Evolutionary conservation across 2,329 filamentous ascomycete species (phyloP).

Genomic region (Niveomyces coronatus): DNA sequence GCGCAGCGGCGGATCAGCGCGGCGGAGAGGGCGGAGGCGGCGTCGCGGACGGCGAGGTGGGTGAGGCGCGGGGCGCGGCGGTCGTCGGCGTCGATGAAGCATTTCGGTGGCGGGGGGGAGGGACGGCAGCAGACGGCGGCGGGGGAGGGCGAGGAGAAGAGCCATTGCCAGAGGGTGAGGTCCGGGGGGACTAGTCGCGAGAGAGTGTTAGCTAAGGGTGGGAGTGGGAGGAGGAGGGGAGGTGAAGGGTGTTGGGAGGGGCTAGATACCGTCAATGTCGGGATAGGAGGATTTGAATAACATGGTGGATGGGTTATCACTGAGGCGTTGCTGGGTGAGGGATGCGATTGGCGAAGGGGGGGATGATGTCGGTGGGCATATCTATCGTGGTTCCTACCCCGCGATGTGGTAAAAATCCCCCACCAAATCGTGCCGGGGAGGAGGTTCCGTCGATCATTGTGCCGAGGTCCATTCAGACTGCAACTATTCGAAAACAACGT

Average conservation of each 20-base stretch:
- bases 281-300: constrained; percentile 8
- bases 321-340: too few species aligned
- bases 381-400: too few species aligned
- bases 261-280: constrained; percentile 8
- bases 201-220: neutral
- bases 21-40: constrained; percentile 1
- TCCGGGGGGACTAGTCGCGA: constrained; percentile 1
- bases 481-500: too few species aligned
- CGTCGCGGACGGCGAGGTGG: constrained; percentile 3
- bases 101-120: neutral
- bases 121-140: neutral
- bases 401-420: too few species aligned
- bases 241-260: too few species aligned
- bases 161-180: constrained; percentile 8
- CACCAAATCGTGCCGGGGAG: too few species aligned
- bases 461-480: too few species aligned
- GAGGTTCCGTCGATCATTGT: too few species aligned
- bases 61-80: neutral
- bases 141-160: constrained; percentile 1
- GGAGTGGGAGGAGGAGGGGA: neutral
- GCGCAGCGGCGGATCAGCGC: constrained; percentile 1
- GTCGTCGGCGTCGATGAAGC: constrained; percentile 4
- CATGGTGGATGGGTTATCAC: neutral
- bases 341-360: too few species aligned
- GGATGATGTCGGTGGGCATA: too few species aligned